Evolutionary conservation across 2,329 filamentous ascomycete species (phyloP).

Genomic region (Lanzia echinophila): DNA sequence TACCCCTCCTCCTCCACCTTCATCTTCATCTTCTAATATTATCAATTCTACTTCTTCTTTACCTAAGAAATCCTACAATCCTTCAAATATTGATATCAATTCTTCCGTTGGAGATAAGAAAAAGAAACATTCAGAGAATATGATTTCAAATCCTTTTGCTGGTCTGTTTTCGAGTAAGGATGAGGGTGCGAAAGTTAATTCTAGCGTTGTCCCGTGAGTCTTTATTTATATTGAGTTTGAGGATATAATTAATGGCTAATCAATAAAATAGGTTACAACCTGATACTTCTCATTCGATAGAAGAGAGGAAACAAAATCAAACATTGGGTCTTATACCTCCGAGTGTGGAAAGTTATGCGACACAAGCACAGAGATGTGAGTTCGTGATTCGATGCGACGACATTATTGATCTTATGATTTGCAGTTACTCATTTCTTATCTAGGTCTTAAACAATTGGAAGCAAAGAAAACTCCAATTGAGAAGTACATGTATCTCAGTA

Average conservation of each 20-base stretch:
- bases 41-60: too few relatives aligned
- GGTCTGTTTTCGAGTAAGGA: neutral
- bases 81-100: neutral
- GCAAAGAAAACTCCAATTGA: constrained; percentile 26
- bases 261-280: constrained; percentile 10
- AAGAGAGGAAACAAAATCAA: constrained; percentile 20
- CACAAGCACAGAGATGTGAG: constrained; percentile 26
- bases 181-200: neutral
- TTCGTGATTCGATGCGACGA: neutral
- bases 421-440: neutral
- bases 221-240: neutral
- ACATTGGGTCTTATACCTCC: constrained; percentile 26
- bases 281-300: constrained; percentile 26
- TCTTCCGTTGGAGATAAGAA: neutral
- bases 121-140: constrained; percentile 6
- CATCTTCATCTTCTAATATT: too few relatives aligned
- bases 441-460: constrained; percentile 27
- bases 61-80: too few relatives aligned
- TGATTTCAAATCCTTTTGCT: constrained; percentile 10
- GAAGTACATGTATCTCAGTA: constrained; percentile 29
- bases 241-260: neutral
- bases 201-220: constrained; percentile 14
- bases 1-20: too few relatives aligned
- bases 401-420: neutral
- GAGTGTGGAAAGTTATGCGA: constrained; percentile 24